Evolutionary conservation across 2,329 filamentous ascomycete genomes (phyloP), one percentile per base, ranked within the genome.

Genomic region (Phialophora expanda): DNA sequence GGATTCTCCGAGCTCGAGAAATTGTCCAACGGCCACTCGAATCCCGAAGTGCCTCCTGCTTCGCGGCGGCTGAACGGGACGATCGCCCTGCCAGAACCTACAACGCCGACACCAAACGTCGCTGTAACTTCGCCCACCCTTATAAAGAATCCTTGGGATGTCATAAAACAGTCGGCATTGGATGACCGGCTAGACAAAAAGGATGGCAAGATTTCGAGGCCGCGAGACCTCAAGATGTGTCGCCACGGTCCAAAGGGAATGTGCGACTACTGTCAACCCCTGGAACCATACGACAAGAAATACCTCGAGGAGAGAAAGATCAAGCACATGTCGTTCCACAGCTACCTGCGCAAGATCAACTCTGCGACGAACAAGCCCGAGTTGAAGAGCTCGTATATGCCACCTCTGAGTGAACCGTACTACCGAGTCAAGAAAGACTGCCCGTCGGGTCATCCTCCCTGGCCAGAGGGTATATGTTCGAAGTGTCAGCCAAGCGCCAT

Each of bases 401-500:
- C 95, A 12, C 95, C 95, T 1, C 86, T 99, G 12, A 92, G 87
- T 63, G 96, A 99, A 78, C 94, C 94, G 0, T 97, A 91, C 78
- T 97, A 92, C 78, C 88, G 94, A 72, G 94, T 99, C 66, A 90
- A 88, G 77, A 88, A 86, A 58, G 88, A 97, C 74, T 99, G 95
- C 75, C 94, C 96, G 0, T 93, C 93, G 0, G 95, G 95, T 1
- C 95, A 99, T 78, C 90, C 93, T 20, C 87, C 90, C 50, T 99
- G 95, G 89, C 95, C 95, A 2, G 93, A 96, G 73, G 95, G 95
- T 17, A 98, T 99, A 71, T 99, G 95, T 81, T 96, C 92, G 65
- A 99, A 98, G 77, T 99, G 95, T 74, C 96, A 99, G 76, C 95
- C 95, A 7, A 97, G 94, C 70, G 94, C 95, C 63, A 99, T 99